These are phyloP conservation scores for Raffaelea arxii DNA, from an alignment of 2,329 filamentous ascomycete genomes.

Conservation along the genomic window DNA sequence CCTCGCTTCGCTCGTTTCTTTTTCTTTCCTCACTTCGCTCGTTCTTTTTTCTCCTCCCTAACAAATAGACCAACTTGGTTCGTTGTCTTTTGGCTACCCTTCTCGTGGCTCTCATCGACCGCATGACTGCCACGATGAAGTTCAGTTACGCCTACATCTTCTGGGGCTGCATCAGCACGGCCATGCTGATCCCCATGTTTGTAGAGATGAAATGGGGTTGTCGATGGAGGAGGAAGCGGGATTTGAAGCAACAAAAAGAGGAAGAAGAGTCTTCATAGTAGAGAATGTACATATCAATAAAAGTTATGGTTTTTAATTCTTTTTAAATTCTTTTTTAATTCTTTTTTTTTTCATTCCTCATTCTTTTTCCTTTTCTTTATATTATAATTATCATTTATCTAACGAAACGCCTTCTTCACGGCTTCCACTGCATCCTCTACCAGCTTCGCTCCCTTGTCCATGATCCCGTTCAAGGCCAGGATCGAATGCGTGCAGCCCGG, in stretches of 20 bases:
- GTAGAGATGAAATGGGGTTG: slow-evolving; percentile 6
- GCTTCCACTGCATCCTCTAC: slow-evolving; percentile 4
- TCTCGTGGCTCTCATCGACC: slow-evolving; percentile 18
- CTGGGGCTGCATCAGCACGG: slow-evolving; percentile 6
- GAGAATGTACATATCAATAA: neutral
- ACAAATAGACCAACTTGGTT: slow-evolving; percentile 21
- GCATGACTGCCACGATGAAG: slow-evolving; percentile 13
- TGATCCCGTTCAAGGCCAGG: slow-evolving; percentile 2
- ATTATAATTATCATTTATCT: neutral
- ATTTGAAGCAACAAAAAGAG: neutral
- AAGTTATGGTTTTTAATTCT: neutral
- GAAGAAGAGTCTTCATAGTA: neutral
- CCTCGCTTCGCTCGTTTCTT: too few relatives aligned
- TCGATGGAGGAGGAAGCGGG: slow-evolving; percentile 3
- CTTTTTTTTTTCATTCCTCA: neutral
- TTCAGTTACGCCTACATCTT: slow-evolving; percentile 7
- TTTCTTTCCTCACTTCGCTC: too few relatives aligned
- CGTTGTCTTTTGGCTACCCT: slow-evolving; percentile 19
- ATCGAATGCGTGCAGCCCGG: slow-evolving; percentile 8
- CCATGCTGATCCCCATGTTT: slow-evolving; percentile 8
- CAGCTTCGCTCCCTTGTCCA: slow-evolving; percentile 6
- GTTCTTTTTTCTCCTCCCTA: too few relatives aligned
- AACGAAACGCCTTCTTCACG: neutral
- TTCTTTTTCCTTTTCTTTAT: neutral
- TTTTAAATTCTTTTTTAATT: neutral